Evolutionary conservation across 2,329 filamentous ascomycete genomes (phyloP).

Genomic region (Ophiocordyceps camponoti-leonardi): DNA sequence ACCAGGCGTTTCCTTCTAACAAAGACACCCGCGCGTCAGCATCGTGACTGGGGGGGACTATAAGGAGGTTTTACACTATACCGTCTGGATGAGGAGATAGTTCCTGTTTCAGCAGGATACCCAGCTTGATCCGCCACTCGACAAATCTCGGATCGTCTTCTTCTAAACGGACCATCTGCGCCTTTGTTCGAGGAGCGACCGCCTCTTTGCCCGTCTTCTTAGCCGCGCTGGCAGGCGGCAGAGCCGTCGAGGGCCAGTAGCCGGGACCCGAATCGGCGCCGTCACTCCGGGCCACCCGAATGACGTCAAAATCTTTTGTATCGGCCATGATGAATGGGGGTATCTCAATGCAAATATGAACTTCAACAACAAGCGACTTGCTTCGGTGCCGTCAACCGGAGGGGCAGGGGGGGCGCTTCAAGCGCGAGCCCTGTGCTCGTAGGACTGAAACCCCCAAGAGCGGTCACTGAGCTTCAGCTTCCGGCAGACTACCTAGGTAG

Average conservation of each 20-base stretch:
- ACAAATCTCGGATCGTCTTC: conserved; percentile 25
- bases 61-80: conserved; percentile 5
- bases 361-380: not conserved
- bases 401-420: no score
- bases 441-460: no score
- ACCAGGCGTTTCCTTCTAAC: conserved; percentile 25
- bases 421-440: not conserved
- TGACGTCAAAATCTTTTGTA: conserved; percentile 21
- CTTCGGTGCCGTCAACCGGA: not conserved
- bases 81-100: conserved; percentile 22
- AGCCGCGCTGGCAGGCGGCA: conserved; percentile 10
- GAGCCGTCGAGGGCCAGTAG: conserved; percentile 20
- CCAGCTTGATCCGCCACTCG: conserved; percentile 27
- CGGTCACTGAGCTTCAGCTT: not conserved
- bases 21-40: conserved; percentile 2
- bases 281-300: conserved; percentile 26
- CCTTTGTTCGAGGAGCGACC: conserved; percentile 17
- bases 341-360: not conserved
- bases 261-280: conserved; percentile 25
- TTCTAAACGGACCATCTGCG: conserved; percentile 24
- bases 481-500: not conserved
- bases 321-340: conserved; percentile 11
- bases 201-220: conserved; percentile 21
- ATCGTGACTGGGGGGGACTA: not conserved
- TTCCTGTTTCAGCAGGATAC: conserved; percentile 27